A percentile compares a stretch with the other conserved stretches of the same genome.
phyloP scores from a whole-genome alignment of 805 yeast species.

The Scheffersomyces ergatensis region DNA sequence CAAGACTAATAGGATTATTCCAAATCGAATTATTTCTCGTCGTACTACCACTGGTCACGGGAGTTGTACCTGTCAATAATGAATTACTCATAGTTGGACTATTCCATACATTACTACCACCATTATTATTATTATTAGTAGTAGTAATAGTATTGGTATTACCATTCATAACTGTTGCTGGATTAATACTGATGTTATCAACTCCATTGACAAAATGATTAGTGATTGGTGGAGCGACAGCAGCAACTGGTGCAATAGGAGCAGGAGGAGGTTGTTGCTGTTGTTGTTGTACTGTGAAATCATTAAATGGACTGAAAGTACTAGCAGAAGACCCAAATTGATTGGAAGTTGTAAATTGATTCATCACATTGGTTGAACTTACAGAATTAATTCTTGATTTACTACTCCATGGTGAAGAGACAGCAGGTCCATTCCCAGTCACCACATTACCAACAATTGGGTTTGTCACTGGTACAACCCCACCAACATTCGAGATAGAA shows the following conservation, averaged over 20 bases:
- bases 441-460: neutral
- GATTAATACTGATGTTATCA: neutral
- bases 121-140: slow-evolving; percentile 2
- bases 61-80: neutral
- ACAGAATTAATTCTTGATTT: slow-evolving; percentile 9
- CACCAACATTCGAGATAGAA: neutral
- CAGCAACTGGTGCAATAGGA: slow-evolving; percentile 2
- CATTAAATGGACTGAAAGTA: slow-evolving; percentile 17
- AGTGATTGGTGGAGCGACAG: neutral
- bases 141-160: neutral
- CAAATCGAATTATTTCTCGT: slow-evolving; percentile 30
- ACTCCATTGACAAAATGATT: neutral
- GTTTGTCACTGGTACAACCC: too few species aligned
- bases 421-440: neutral
- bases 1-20: slow-evolving; percentile 15
- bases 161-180: neutral
- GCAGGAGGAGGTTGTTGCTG: too few species aligned
- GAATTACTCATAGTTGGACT: slow-evolving; percentile 1
- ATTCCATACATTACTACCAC: slow-evolving; percentile 6
- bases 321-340: neutral
- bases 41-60: slow-evolving; percentile 5
- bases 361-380: slow-evolving; percentile 1
- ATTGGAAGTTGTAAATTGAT: neutral
- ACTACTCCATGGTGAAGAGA: slow-evolving; percentile 8
- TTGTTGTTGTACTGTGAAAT: slow-evolving; percentile 2